These are phyloP conservation scores for Citrullus amarus DNA, from an alignment of 306 rosid species.

Conservation along the genomic window DNA sequence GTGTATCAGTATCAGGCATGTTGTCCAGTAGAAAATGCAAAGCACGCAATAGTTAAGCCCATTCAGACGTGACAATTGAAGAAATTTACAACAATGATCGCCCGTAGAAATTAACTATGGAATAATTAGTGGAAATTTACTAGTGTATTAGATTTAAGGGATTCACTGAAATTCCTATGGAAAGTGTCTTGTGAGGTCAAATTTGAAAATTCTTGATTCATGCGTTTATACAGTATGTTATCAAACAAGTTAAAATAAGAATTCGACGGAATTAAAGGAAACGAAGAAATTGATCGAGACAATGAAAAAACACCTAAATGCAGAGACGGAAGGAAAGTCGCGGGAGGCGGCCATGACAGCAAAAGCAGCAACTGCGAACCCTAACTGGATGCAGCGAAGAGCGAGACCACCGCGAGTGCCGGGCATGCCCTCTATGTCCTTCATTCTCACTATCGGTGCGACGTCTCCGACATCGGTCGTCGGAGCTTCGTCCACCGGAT, in stretches of 20 bases:
- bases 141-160: background rate
- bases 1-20: background rate
- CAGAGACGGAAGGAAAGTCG: constrained; percentile 84
- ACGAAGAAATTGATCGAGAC: background rate
- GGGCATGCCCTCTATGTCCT: constrained; percentile 83
- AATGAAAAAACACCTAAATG: constrained; percentile 46
- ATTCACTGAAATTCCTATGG: background rate
- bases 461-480: constrained; percentile 39
- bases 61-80: background rate
- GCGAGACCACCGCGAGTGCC: constrained; percentile 73
- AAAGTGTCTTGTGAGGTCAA: background rate
- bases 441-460: constrained; percentile 64
- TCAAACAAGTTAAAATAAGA: background rate
- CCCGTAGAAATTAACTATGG: background rate
- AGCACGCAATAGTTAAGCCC: background rate
- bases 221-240: background rate
- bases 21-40: background rate
- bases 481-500: constrained; percentile 55
- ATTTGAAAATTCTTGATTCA: background rate
- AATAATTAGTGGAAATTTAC: background rate
- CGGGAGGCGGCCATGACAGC: constrained; percentile 64
- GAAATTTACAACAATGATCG: background rate
- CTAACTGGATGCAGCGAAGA: constrained; percentile 49
- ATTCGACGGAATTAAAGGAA: background rate
- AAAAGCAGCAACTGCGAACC: constrained; percentile 60